A percentile compares a stretch with the other conserved stretches of the same genome.
Evolutionary conservation across 768 basidiomycete genomes (phyloP).

Genomic region (Baorangia bicolor): DNA sequence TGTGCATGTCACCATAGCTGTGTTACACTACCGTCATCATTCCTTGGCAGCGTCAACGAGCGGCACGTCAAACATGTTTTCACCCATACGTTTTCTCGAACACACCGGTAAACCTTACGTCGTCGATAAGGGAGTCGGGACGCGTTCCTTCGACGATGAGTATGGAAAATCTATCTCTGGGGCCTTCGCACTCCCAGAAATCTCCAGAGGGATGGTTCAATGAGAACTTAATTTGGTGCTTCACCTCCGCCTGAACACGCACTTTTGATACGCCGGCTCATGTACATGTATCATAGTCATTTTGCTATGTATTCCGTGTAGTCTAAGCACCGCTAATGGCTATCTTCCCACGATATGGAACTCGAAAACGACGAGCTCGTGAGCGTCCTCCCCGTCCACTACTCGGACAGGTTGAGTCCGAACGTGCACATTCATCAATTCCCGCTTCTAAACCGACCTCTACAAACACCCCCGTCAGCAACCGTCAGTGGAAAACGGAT

Average conservation of each 20-base stretch:
- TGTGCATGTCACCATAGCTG: slow-evolving; percentile 34
- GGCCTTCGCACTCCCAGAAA: not conserved
- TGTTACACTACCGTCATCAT: slow-evolving; percentile 52
- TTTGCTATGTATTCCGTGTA: not conserved
- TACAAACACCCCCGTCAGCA: slow-evolving; percentile 78
- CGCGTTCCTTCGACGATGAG: slow-evolving; percentile 1
- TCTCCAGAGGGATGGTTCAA: slow-evolving; percentile 6
- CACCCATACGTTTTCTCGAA: slow-evolving; percentile 7
- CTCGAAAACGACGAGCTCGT: slow-evolving; percentile 57
- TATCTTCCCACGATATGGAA: slow-evolving; percentile 27
- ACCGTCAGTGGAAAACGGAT: slow-evolving; percentile 71
- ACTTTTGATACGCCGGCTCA: slow-evolving; percentile 5
- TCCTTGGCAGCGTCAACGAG: slow-evolving; percentile 14
- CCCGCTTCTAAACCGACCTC: slow-evolving; percentile 69
- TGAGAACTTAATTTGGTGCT: not conserved
- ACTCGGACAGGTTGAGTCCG: slow-evolving; percentile 57
- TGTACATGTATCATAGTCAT: slow-evolving; percentile 2
- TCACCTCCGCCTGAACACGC: slow-evolving; percentile 2
- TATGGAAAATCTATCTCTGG: slow-evolving; percentile 5
- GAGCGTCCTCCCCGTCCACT: slow-evolving; percentile 68
- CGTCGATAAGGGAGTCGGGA: too few relatives aligned
- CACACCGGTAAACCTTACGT: not conserved
- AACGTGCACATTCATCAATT: slow-evolving; percentile 80
- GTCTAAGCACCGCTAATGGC: not conserved
- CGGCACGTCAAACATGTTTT: slow-evolving; percentile 11